Evolutionary conservation across 2,329 filamentous ascomycete species (phyloP).

Genomic region (Orbilia blumenaviensis): DNA sequence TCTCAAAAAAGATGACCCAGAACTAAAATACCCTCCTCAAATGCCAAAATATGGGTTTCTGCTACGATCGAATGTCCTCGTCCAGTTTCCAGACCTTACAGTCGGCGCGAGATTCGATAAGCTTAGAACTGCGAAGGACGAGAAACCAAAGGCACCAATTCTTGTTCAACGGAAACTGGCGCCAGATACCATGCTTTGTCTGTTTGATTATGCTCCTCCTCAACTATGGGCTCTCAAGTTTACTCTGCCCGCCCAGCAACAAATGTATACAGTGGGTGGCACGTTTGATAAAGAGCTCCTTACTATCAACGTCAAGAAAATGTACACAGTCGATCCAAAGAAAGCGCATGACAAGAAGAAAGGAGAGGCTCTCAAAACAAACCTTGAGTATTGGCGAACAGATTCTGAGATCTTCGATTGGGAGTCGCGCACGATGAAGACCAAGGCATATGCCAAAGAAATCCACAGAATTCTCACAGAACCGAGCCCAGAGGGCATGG

Average conservation of each 20-base stretch:
- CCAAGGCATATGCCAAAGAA: background rate
- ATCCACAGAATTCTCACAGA: background rate
- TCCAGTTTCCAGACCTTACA: background rate
- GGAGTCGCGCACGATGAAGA: background rate
- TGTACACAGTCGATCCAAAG: background rate
- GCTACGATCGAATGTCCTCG: background rate
- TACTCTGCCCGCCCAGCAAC: slow-evolving; percentile 6
- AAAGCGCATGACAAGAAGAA: background rate
- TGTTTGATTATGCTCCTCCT: background rate
- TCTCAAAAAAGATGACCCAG: background rate
- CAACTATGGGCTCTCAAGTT: background rate
- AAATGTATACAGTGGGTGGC: background rate
- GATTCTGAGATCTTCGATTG: slow-evolving; percentile 2
- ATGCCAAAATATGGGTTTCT: slow-evolving; percentile 2
- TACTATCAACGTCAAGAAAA: background rate
- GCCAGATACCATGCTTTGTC: background rate
- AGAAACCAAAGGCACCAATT: background rate
- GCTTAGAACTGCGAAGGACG: background rate
- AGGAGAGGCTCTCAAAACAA: background rate
- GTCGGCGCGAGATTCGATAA: background rate
- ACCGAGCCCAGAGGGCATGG: background rate
- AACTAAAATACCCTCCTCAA: background rate
- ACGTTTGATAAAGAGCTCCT: background rate
- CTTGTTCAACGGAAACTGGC: background rate
- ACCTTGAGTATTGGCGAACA: background rate